Base-by-base conservation (phyloP, 768 basidiomycete species). In the Serendipita sp. region DNA sequence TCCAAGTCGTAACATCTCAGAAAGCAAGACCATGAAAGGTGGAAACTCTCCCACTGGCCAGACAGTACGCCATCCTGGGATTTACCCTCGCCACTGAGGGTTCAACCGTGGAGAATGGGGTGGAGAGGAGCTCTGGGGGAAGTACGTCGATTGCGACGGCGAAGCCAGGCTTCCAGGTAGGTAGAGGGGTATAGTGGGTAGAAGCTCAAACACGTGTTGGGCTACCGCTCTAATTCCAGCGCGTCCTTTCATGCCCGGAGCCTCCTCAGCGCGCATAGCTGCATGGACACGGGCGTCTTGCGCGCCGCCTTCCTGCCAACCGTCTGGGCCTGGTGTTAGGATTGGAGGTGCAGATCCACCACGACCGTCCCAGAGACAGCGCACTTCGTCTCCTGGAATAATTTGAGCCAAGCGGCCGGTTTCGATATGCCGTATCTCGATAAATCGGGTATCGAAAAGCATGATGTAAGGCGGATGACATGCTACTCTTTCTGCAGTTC, bases 321-420 rank as follows among this genome's bases (percentile, higher is more conserved):
- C 79, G 10, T 76, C 75, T 3, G 77, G 76, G 10, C 78, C 77
- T 0, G 80, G 77, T 31, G 75, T 77, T 16, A 65, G 64, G 34
- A 66, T 69, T 3, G 66, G 70, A 18, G 63, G 73, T 60, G 66
- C 69, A 50, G 18, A 68, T 15, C 71, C 70, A 11, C 81, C 73
- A 69, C 90, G 84, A 11, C 90, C 94, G 70, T 97, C 92, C 88
- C 91, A 96, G 31, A 91, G 82, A 69, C 90, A 91, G 31, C 86
- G 83, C 48, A 94, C 78, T 67, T 92, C 89, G 64, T 80, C 80
- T 1, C 91, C 91, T 0, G 82, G 80, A 65, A 92, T 86, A 71
- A 92, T 88, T 71, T 93, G 90, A 1, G 82, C 83, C 3, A 91
- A 80, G 0, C 86, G 80, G 2, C 90, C 88, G 0, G 84, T 88